Conservation (phyloP, 495 filamentous ascomycete genomes). For the Peziza echinospora region DNA sequence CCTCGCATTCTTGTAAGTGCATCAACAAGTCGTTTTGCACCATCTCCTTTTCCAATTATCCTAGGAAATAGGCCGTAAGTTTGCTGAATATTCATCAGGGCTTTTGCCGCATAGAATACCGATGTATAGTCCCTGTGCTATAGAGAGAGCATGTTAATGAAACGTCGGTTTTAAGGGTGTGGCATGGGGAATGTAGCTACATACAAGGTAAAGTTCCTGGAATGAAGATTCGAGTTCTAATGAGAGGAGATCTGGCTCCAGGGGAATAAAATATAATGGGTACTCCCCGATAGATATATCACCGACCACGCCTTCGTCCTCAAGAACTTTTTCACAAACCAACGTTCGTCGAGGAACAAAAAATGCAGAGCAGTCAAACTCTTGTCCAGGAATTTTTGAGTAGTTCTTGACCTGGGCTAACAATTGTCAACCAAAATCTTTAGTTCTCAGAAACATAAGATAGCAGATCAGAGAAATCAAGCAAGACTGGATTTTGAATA, state of each 20-base stretch:
- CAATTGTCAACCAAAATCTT: constrained; percentile 5
- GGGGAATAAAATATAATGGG: constrained; percentile 67
- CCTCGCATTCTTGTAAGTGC: constrained; percentile 82
- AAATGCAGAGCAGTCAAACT: constrained; percentile 59
- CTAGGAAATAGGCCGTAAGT: constrained; percentile 83
- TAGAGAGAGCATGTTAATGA: constrained; percentile 7
- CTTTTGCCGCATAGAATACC: constrained; percentile 66
- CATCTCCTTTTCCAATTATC: constrained; percentile 89
- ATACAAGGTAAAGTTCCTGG: constrained; percentile 61
- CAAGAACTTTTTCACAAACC: constrained; percentile 75
- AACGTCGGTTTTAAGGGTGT: neutral
- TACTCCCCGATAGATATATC: constrained; percentile 76
- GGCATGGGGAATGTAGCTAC: constrained; percentile 4
- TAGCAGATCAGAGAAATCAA: constrained; percentile 1
- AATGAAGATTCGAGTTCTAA: constrained; percentile 77
- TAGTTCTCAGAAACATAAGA: constrained; percentile 9
- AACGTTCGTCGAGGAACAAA: constrained; percentile 83
- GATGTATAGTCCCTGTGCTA: constrained; percentile 77
- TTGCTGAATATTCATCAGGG: constrained; percentile 88
- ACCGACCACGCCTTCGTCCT: constrained; percentile 80
- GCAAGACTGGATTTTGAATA: constrained; percentile 23
- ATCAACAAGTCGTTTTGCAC: constrained; percentile 72
- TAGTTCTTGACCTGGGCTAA: constrained; percentile 76
- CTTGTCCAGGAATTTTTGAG: constrained; percentile 59
- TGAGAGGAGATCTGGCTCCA: constrained; percentile 80